Base-by-base conservation (phyloP, 2,329 filamentous ascomycete species). In the Sordariomycetes sp. region DNA sequence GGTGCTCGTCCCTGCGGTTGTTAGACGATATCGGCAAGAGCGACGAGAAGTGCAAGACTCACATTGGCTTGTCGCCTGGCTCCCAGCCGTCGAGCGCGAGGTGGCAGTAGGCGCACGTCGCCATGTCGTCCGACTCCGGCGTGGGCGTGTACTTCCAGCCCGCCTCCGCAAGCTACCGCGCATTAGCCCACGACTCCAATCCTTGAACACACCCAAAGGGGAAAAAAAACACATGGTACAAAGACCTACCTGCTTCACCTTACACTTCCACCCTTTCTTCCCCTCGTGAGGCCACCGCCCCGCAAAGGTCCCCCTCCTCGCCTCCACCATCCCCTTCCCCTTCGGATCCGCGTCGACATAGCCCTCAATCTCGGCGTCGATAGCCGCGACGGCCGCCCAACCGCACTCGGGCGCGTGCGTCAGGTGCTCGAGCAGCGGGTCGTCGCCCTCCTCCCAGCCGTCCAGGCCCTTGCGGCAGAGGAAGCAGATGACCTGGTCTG, bases 41-140 rank as follows among this genome's bases (percentile, higher is more conserved):
- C 56, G 3, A 25, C 32, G 10, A 20, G 6, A 15, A 50, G 34
- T 17, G 36, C 5, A 8, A 55, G 61, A 65, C 59, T 71, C 86
- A 90, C 84, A 87, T 81, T 60, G 94, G 94, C 67, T 95, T 89
- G 68, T 99, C 94, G 59, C 86, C 85, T 1, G 87, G 86, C 67
- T 97, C 94, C 94, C 95, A 99, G 7, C 90, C 90, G 69, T 97
- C 92, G 12, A 99, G 79, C 12, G 87, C 90, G 17, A 97, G 73
- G 58, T 87, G 83, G 73, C 94, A 99, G 71, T 97, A 96, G 32
- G 88, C 80, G 68, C 94, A 99, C 12, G 87, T 94, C 10, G 89
- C 89, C 73, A 92, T 89, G 69, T 99, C 94, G 62, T 94, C 86
- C 13, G 85, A 89, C 51, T 92, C 90, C 51, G 81, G 73, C 6